Evolutionary conservation across 2,329 filamentous ascomycete species (phyloP).

Genomic region (Epichloe gansuensis): DNA sequence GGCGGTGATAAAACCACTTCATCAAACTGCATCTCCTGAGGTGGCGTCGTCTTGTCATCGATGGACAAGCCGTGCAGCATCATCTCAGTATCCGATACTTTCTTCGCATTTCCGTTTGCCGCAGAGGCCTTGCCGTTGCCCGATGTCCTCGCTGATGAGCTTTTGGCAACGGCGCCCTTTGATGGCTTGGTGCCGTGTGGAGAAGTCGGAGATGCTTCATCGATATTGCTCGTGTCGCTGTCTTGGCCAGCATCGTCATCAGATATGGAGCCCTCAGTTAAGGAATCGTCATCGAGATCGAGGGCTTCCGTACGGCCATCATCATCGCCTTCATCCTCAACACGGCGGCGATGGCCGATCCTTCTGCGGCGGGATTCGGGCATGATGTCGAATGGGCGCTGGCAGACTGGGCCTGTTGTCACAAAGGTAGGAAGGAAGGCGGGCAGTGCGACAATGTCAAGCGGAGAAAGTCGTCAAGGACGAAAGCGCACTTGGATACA

Average conservation of each 20-base stretch:
- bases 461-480: conserved; percentile 16
- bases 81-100: conserved; percentile 41
- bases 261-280: conserved; percentile 52
- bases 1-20: conserved; percentile 27
- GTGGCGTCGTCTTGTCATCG: conserved; percentile 27
- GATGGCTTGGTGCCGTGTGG: conserved; percentile 28
- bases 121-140: conserved; percentile 26
- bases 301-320: conserved; percentile 44
- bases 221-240: conserved; percentile 52
- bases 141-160: conserved; percentile 24
- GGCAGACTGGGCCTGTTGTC: not conserved
- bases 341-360: conserved; percentile 55
- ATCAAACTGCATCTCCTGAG: conserved; percentile 36
- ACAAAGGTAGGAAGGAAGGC: not conserved
- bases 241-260: conserved; percentile 49
- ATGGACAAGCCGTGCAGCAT: conserved; percentile 45
- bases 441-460: conserved; percentile 15
- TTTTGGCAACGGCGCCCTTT: conserved; percentile 25
- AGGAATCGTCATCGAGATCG: conserved; percentile 53
- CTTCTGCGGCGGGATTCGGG: conserved; percentile 46
- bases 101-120: conserved; percentile 21
- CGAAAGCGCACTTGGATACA: conserved; percentile 15
- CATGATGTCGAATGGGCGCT: conserved; percentile 16
- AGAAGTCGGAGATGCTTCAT: conserved; percentile 41
- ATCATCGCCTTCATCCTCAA: conserved; percentile 60